These are phyloP conservation scores for Zanthoxylum bungeanum DNA, from an alignment of 345 rosid species.

Conservation along the genomic window DNA sequence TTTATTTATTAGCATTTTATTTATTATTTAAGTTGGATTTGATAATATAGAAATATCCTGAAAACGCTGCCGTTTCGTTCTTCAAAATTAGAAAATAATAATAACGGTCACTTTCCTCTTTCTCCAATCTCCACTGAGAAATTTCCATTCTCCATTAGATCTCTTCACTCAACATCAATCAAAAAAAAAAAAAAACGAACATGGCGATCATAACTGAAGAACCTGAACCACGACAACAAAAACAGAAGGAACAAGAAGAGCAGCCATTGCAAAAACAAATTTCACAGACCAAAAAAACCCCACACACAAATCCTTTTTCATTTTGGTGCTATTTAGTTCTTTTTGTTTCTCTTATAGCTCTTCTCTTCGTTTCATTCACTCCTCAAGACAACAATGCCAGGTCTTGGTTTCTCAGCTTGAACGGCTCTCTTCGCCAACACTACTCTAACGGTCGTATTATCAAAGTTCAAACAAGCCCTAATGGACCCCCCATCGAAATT, in stretches of 20 bases:
- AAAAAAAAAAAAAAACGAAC: background rate
- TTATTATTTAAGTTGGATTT: too few species aligned
- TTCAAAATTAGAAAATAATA: background rate
- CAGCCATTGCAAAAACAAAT: conserved; percentile 5
- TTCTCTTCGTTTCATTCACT: conserved; percentile 36
- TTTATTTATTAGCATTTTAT: too few species aligned
- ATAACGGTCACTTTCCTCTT: background rate
- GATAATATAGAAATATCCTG: background rate
- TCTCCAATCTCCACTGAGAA: too few species aligned
- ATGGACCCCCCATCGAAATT: conserved; percentile 54
- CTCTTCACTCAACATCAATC: background rate
- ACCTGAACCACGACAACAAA: conserved; percentile 32
- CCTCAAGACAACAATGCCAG: conserved; percentile 54
- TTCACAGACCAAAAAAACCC: conserved; percentile 19
- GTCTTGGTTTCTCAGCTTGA: conserved; percentile 80
- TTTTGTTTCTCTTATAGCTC: conserved; percentile 49
- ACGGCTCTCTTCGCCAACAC: conserved; percentile 68
- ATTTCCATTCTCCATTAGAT: background rate
- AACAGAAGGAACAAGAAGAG: conserved; percentile 2
- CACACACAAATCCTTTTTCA: conserved; percentile 48
- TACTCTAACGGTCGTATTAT: conserved; percentile 73
- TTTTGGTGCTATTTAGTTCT: conserved; percentile 83
- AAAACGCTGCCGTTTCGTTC: background rate
- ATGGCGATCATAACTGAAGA: conserved; percentile 84
- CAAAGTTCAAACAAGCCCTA: conserved; percentile 54